Conservation (phyloP, 73 alveolate species). For the Uronychia binucleata region DNA sequence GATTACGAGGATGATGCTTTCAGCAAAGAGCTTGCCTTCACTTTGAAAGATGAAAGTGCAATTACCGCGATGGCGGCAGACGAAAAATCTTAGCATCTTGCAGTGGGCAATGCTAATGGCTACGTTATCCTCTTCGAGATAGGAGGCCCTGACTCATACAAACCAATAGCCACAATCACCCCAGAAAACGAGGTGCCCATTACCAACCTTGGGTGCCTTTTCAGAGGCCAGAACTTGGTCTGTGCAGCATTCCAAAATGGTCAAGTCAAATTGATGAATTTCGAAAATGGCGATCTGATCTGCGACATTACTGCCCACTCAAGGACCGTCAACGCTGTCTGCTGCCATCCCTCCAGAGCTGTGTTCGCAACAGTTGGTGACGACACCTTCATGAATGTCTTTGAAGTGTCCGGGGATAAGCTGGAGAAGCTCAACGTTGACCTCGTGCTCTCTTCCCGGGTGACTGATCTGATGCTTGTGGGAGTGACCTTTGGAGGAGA, state of each 20-base stretch:
- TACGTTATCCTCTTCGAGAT: slow-evolving; percentile 33
- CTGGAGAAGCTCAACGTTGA: slow-evolving; percentile 51
- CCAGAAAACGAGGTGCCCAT: slow-evolving; percentile 51
- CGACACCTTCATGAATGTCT: slow-evolving; percentile 56
- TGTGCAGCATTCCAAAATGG: slow-evolving; percentile 51
- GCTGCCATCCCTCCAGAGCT: slow-evolving; percentile 49
- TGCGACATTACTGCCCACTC: slow-evolving; percentile 48
- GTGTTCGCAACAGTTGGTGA: slow-evolving; percentile 59
- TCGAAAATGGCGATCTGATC: slow-evolving; percentile 18
- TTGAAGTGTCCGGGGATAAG: slow-evolving; percentile 59
- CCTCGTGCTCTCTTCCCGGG: slow-evolving; percentile 48
- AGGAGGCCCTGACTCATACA: slow-evolving; percentile 26
- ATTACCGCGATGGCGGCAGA: slow-evolving; percentile 56
- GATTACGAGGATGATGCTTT: slow-evolving; percentile 14
- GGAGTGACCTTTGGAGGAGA: slow-evolving; percentile 59
- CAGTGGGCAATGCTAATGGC: slow-evolving; percentile 60
- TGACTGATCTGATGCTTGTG: slow-evolving; percentile 38
- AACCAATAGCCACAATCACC: slow-evolving; percentile 24
- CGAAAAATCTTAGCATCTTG: slow-evolving; percentile 28
- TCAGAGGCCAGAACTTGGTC: slow-evolving; percentile 46
- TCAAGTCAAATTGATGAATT: slow-evolving; percentile 37
- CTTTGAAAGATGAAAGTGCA: slow-evolving; percentile 42
- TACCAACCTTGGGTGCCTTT: slow-evolving; percentile 19
- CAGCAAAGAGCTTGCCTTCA: slow-evolving; percentile 16
- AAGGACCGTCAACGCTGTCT: slow-evolving; percentile 42